A percentile compares a stretch with the other conserved stretches of the same genome.
Conservation (phyloP, 495 filamentous ascomycete genomes). For the Penicillium soppii region DNA sequence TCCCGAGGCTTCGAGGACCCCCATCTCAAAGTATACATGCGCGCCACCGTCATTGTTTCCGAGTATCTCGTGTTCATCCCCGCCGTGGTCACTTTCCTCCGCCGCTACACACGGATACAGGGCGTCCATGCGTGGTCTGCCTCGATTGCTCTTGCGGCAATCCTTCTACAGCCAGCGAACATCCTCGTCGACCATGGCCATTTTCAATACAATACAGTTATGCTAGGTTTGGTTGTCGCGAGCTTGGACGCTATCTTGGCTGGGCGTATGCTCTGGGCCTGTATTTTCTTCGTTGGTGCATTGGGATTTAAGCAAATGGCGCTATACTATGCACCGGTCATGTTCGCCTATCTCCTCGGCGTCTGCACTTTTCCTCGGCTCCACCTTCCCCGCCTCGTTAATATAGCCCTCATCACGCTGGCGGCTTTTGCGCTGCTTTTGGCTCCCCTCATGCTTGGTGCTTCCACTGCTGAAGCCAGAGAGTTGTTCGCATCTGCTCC, state of each 20-base stretch:
- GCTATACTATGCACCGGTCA: slow-evolving; percentile 88
- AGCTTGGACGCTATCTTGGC: slow-evolving; percentile 86
- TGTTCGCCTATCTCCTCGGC: slow-evolving; percentile 90
- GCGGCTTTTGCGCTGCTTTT: slow-evolving; percentile 73
- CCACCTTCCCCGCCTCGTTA: slow-evolving; percentile 66
- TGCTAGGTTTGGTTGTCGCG: slow-evolving; percentile 86
- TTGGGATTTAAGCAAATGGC: slow-evolving; percentile 99
- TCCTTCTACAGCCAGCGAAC: slow-evolving; percentile 88
- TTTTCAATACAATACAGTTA: slow-evolving; percentile 98
- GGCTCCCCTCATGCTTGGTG: slow-evolving; percentile 68
- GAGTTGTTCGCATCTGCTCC: slow-evolving; percentile 40
- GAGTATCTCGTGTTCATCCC: slow-evolving; percentile 90
- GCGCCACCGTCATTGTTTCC: slow-evolving; percentile 81
- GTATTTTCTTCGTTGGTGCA: slow-evolving; percentile 90
- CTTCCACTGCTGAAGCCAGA: slow-evolving; percentile 27
- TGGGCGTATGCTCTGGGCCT: slow-evolving; percentile 80
- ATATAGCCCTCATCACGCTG: slow-evolving; percentile 70
- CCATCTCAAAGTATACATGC: slow-evolving; percentile 89
- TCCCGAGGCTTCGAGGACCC: slow-evolving; percentile 81
- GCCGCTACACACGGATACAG: slow-evolving; percentile 69
- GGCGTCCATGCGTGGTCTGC: slow-evolving; percentile 73
- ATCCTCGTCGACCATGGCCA: slow-evolving; percentile 97
- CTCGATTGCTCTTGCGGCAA: slow-evolving; percentile 81
- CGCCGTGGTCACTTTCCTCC: slow-evolving; percentile 77
- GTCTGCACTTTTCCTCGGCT: slow-evolving; percentile 75